Evolutionary conservation across 805 yeast species (phyloP).

Genomic region (Ascoidea asiatica): DNA sequence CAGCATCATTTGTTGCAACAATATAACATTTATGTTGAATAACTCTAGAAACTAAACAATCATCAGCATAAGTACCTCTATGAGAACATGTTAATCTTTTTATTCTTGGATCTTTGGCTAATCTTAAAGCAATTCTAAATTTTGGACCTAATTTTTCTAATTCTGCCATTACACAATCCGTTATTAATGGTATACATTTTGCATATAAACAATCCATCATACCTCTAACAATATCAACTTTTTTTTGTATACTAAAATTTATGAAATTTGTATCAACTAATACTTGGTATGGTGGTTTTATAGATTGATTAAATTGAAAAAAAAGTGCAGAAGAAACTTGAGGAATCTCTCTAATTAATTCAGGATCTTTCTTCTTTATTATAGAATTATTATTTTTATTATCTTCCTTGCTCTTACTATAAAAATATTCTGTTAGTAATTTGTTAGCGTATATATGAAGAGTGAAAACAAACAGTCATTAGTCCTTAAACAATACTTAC

Average conservation of each 20-base stretch:
- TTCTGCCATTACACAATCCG: conserved; percentile 98
- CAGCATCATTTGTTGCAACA: conserved; percentile 97
- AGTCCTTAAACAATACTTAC: no score
- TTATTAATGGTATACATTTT: conserved; percentile 86
- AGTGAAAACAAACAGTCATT: no score
- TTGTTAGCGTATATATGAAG: no score
- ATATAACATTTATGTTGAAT: conserved; percentile 94
- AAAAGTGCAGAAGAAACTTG: conserved; percentile 93
- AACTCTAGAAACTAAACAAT: conserved; percentile 85
- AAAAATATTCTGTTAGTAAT: no score
- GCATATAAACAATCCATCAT: conserved; percentile 95
- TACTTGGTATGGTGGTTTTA: conserved; percentile 97
- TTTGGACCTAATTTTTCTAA: conserved; percentile 91
- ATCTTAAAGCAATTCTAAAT: conserved; percentile 80
- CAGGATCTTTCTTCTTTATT: conserved; percentile 51
- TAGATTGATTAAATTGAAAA: conserved; percentile 86
- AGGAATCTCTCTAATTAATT: conserved; percentile 62
- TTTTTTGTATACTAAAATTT: conserved; percentile 92
- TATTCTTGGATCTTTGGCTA: conserved; percentile 91
- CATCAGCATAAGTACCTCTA: conserved; percentile 97
- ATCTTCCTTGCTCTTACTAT: conserved; percentile 38
- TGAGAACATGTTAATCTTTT: conserved; percentile 81
- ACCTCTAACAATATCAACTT: conserved; percentile 87
- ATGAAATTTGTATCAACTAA: conserved; percentile 93
- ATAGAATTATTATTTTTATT: conserved; percentile 26